Base-by-base conservation (phyloP, 805 yeast species). In the Candida pini region DNA sequence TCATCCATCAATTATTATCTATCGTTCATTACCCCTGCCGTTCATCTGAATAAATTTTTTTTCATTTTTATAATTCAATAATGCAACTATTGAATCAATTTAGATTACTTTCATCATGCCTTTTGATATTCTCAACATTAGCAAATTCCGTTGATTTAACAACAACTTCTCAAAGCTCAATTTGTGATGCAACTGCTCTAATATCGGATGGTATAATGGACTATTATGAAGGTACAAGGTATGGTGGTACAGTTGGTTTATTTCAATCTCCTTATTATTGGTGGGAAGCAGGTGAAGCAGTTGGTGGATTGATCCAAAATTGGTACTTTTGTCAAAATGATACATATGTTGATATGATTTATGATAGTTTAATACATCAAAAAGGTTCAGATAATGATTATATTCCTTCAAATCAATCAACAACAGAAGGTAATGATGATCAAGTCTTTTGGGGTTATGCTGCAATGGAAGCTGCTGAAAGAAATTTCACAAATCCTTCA, bases 371-470 rank as follows among this genome's bases (percentile, higher is more conserved):
- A 47, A 56, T 70, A 36, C 72, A 69, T 50, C 96, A 86, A 60
- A 75, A 68, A 16, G 86, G 86, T 43, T 61, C 68, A 9, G 68
- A 73, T 51, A 57, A 69, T 54, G 80, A 83, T 58, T 87, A 80
- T 58, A 70, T 85, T 48, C 96, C 96, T 2, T 60, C 78, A 28
- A 86, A 85, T 62, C 94, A 86, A 56, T 71, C 87, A 9, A 70
- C 81, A 7, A 78, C 92, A 2, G 95, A 86, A 60, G 96, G 96
- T 59, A 86, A 86, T 54, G 96, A 86, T 67, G 96, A 86, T 67
- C 96, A 86, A 62, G 95, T 85, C 0, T 82, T 87, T 54, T 86
- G 96, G 96, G 96, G 95, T 1, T 66, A 87, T 30, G 81, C 92
- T 2, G 92, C 69, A 2, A 78, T 86, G 83, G 76, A 72, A 13